Conservation (phyloP, 2,329 filamentous ascomycete genomes). For the Botrytis fragariae region DNA sequence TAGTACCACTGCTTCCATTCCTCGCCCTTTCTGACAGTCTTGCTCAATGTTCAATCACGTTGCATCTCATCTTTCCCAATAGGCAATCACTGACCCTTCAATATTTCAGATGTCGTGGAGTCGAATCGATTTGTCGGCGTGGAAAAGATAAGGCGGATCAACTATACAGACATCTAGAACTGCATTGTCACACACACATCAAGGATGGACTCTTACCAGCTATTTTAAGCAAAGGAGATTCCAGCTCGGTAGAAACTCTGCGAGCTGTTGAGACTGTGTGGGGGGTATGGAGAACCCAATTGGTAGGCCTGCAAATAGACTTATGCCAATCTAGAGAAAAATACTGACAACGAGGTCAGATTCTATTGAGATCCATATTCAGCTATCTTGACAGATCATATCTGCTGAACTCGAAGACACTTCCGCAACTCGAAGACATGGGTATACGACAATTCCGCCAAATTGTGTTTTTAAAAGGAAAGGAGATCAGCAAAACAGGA, state of each 20-base stretch:
- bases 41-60: background rate
- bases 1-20: background rate
- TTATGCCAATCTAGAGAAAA: background rate
- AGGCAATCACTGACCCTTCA: background rate
- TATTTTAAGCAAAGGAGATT: constrained; percentile 49
- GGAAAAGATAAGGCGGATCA: constrained; percentile 59
- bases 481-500: constrained; percentile 40
- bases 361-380: constrained; percentile 81
- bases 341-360: constrained; percentile 44
- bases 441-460: constrained; percentile 72
- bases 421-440: constrained; percentile 76
- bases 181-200: constrained; percentile 67
- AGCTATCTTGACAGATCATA: constrained; percentile 93
- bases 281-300: constrained; percentile 74
- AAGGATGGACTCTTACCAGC: constrained; percentile 55
- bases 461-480: constrained; percentile 44
- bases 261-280: constrained; percentile 58
- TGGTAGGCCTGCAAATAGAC: constrained; percentile 53
- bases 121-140: constrained; percentile 86
- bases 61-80: background rate
- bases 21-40: background rate
- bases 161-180: constrained; percentile 64
- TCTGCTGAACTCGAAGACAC: constrained; percentile 69
- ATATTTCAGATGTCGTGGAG: constrained; percentile 63
- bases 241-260: constrained; percentile 62